A percentile compares a stretch with the other conserved stretches of the same genome.
Evolutionary conservation across 768 basidiomycete species (phyloP).

Genomic region (Termitomyces sp.): DNA sequence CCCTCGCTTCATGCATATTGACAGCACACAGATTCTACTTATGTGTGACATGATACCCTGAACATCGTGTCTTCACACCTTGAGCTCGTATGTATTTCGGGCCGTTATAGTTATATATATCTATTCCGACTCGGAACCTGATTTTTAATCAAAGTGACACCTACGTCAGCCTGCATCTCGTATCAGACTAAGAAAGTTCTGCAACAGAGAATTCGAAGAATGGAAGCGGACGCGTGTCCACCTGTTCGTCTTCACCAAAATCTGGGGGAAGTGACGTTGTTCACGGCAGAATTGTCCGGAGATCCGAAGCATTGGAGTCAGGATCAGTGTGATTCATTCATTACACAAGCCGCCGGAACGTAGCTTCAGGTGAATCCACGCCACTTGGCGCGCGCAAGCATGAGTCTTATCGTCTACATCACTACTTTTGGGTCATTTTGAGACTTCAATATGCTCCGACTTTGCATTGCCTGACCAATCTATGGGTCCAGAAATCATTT

Average conservation of each 20-base stretch:
- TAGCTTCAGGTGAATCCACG: neutral
- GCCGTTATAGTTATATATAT: neutral
- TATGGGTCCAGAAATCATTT: neutral
- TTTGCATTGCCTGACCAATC: neutral
- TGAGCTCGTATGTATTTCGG: neutral
- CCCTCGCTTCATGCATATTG: neutral
- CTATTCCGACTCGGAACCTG: slow-evolving; percentile 1
- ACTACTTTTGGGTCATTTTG: too few species aligned
- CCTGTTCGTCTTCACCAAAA: neutral
- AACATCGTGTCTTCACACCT: neutral
- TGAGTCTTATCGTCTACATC: neutral
- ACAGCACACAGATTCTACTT: neutral
- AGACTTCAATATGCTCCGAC: neutral
- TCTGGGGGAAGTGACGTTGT: neutral
- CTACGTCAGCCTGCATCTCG: neutral
- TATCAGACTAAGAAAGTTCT: neutral
- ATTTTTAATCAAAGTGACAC: neutral
- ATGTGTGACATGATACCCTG: neutral
- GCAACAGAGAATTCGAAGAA: neutral
- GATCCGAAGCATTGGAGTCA: neutral
- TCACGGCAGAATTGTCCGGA: neutral
- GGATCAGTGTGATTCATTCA: neutral
- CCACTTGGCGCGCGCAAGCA: neutral
- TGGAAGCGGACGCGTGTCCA: neutral
- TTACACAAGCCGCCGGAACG: neutral